A percentile compares a stretch with the other conserved stretches of the same genome.
These are phyloP conservation scores for Aristolochia contorta DNA, from an alignment of 164 flowering plant genomes.

Conservation along the genomic window DNA sequence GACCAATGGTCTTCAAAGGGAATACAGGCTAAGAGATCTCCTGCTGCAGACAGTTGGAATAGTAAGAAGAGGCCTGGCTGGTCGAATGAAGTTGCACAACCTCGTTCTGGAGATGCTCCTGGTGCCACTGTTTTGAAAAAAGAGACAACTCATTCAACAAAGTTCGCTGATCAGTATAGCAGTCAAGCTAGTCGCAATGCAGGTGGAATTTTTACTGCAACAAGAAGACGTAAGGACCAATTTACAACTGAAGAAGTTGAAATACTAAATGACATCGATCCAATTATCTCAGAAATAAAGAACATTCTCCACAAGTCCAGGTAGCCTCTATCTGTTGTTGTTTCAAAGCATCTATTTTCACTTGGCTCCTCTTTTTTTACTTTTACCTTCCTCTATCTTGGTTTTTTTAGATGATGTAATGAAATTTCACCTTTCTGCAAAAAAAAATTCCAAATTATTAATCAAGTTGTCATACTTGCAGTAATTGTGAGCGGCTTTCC, in stretches of 20 bases:
- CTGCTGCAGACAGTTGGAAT: not conserved
- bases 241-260: constrained; percentile 74
- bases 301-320: constrained; percentile 57
- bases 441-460: not conserved
- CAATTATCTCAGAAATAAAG: constrained; percentile 45
- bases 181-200: constrained; percentile 20
- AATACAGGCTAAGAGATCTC: not conserved
- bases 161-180: constrained; percentile 18
- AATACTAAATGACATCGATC: constrained; percentile 54
- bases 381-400: not conserved
- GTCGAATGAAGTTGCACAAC: not conserved
- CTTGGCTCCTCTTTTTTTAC: not conserved
- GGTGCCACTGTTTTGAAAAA: constrained; percentile 19
- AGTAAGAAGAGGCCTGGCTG: not conserved
- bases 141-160: constrained; percentile 28
- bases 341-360: not conserved
- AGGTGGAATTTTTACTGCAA: constrained; percentile 30
- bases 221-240: constrained; percentile 49
- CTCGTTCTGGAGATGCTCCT: constrained; percentile 10
- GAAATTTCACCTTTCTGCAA: too few species aligned
- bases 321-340: constrained; percentile 25
- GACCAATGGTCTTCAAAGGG: not conserved
- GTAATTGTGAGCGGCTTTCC: constrained; percentile 67
- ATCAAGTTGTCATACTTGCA: constrained; percentile 16
- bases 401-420: too few species aligned